Evolutionary conservation across 2,329 filamentous ascomycete genomes (phyloP), one percentile per base, ranked within the genome.

Genomic region (Phyllosticta capitalensis): DNA sequence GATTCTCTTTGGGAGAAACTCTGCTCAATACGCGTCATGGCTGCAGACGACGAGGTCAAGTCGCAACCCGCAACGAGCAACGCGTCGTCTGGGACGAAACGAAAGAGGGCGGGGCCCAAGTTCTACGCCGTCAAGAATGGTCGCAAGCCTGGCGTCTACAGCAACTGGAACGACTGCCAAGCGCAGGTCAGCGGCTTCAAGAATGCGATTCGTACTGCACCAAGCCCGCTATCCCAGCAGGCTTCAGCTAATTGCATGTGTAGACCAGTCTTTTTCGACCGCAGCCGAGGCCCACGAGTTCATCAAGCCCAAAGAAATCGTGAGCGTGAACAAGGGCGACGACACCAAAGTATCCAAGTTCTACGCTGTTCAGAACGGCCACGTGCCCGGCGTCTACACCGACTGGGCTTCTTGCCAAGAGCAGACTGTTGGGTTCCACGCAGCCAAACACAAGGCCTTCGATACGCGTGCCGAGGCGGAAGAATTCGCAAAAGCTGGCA

Each of bases 261-360:
- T 62, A 94, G 90, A 88, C 78, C 92, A 94, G 75, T 90, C 88
- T 1, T 96, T 96, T 69, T 75, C 79, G 9, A 84, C 81, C 0
- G 77, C 81, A 61, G 81, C 85, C 63, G 90, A 96, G 61, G 92
- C 92, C n/a, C 82, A 88, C 67, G 84, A 83, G 1, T 96, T 89
- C 69, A 79, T 90, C 24, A 55, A 26, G 14, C 45, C 52, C 45
- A 53, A 26, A 19, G 21, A 22, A 12, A 10, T 24, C 19, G n/a
- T 19, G 22, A 56, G 14, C 52, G n/a, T 6, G 7, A 6, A 45
- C 38, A 45, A 55, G n/a, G 30, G 10, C 6, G 45, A 49, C 14
- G 50, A 61, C 14, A n/a, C 20, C 24, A 61, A 61, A 17, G 48
- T 53, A 50, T 28, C 55, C 12, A 80, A 81, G 65, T 86, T 78